Percentiles rank a stretch among this genome's conserved stretches.
Evolutionary conservation across 129 eudicot genomes (phyloP).

Genomic region (Ambrosia artemisiifolia): DNA sequence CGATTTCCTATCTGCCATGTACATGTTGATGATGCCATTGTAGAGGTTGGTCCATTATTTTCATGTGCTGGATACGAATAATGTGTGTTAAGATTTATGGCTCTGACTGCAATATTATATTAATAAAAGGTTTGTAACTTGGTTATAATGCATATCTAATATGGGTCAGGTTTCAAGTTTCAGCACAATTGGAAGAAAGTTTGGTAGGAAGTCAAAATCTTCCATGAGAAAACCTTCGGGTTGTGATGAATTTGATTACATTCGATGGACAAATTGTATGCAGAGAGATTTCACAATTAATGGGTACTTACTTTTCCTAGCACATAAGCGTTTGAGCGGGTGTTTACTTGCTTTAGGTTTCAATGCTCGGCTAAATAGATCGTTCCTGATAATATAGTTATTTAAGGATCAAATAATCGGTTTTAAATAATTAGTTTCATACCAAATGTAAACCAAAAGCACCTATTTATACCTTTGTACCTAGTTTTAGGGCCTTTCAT

Average conservation of each 20-base stretch:
- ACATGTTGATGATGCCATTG: conserved; percentile 48
- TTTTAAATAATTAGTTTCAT: background rate
- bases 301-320: conserved; percentile 40
- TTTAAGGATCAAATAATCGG: background rate
- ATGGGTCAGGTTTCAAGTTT: conserved; percentile 63
- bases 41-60: conserved; percentile 46
- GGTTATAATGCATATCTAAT: conserved; percentile 15
- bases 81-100: background rate
- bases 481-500: background rate
- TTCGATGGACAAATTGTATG: conserved; percentile 66
- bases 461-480: background rate
- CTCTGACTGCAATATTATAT: background rate
- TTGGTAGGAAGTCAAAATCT: conserved; percentile 33
- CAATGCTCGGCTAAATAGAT: background rate
- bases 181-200: conserved; percentile 46
- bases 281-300: conserved; percentile 63
- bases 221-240: conserved; percentile 34
- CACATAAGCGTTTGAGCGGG: conserved; percentile 17
- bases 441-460: background rate
- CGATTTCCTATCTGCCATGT: conserved; percentile 78
- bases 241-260: conserved; percentile 43
- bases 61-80: conserved; percentile 4
- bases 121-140: background rate
- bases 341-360: background rate
- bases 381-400: background rate